Evolutionary conservation across 495 filamentous ascomycete genomes (phyloP).

Genomic region (Filosporella fistucella): DNA sequence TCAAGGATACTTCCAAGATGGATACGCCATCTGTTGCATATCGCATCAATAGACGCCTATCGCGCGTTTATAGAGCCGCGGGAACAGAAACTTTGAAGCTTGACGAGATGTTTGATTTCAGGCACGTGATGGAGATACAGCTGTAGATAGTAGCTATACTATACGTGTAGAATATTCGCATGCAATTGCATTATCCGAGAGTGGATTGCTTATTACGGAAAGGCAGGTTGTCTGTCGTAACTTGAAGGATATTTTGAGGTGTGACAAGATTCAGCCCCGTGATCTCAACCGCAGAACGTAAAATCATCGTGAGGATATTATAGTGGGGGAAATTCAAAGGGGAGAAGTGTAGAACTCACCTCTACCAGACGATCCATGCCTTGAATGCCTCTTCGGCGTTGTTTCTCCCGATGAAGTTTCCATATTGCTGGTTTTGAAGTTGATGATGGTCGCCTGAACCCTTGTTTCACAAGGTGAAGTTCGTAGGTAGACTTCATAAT

Average conservation of each 20-base stretch:
- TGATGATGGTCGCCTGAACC: too few species aligned
- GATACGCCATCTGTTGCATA: too few species aligned
- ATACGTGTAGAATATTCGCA: not conserved
- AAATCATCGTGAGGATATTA: not conserved
- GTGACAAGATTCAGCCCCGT: not conserved
- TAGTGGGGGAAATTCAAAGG: not conserved
- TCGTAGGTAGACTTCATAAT: too few species aligned
- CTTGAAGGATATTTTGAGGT: not conserved
- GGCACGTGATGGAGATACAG: too few species aligned
- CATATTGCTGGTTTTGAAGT: conserved; percentile 1
- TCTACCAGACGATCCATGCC: conserved; percentile 19
- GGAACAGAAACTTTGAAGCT: too few species aligned
- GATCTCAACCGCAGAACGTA: not conserved
- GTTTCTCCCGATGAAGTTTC: conserved; percentile 6
- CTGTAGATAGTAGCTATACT: too few species aligned
- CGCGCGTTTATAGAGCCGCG: too few species aligned
- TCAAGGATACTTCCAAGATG: not conserved
- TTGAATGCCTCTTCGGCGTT: conserved; percentile 10
- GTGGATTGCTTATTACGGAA: not conserved
- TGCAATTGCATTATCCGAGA: not conserved
- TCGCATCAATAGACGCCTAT: too few species aligned
- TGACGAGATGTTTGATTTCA: too few species aligned
- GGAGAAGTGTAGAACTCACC: conserved; percentile 9
- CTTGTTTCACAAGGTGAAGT: too few species aligned
- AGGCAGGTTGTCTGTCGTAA: not conserved